Base-by-base conservation (phyloP, 805 yeast genomes). In the Yarrowia yakushimensis region DNA sequence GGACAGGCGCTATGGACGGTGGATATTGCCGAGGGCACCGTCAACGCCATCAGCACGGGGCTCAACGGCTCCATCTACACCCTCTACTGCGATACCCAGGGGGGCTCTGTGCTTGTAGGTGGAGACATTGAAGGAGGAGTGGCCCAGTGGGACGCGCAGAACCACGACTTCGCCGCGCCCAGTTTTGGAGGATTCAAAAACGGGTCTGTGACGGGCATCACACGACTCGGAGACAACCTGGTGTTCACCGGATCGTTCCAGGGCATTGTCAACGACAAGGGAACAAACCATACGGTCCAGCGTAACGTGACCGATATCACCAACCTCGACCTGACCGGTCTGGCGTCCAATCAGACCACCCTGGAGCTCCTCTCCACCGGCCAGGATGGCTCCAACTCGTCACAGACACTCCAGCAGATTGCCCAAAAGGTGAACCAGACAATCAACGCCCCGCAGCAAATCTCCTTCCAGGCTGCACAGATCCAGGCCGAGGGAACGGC, bases 161-260 rank as follows among this genome's bases (percentile, higher is more conserved):
- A 79, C 3, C 67, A 77, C 20, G 31, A 72, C 2, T 73, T 88
- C 39, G 57, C 69, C 1, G 70, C 79, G 9, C 76, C 89, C 3
- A 86, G 88, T 0, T 94, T 93, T 73, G 79, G 81, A 28, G 98
- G 98, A 0, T 90, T 93, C 70, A 85, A 85, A 7, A 69, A 78
- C 33, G 77, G 81, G 63, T 77, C 92, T 0, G 81, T 94, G 13
- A 83, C 85, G 65, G 77, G 92, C 8, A 91, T 94, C 17, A 66
- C 82, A 0, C 70, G 83, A 3, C 68, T 71, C 41, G 73, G 74
- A 33, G 74, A 73, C 52, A 79, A 78, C 37, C 78, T 94, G 8
- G 71, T 94, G 12, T 93, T 91, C 75, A 93, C 94, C 1, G 99
- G 99, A 12, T 64, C 74, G 3, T 91, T 94, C 70, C 69, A 77